Evolutionary conservation across 345 rosid genomes (phyloP), one percentile per base, ranked within the genome.

Genomic region (Murraya koenigii): DNA sequence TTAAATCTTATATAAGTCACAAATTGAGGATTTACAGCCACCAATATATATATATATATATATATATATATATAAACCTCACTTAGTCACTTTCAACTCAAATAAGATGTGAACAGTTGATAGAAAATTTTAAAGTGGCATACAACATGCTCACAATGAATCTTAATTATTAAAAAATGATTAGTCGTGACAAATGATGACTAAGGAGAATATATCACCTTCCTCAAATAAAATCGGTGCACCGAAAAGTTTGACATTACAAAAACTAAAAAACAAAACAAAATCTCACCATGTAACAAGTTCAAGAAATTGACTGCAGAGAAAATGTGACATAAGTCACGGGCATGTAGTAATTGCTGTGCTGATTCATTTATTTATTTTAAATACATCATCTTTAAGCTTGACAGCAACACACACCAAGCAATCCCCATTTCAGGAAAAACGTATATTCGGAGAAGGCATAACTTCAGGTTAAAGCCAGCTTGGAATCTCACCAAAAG

Each of bases 401-500:
- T 52, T 3, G 49, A 44, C 49, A 14, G 17, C 49, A 44, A 2
- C 15, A 1, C 49, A 44, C 49, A 0, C 2, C 17, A 44, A 13
- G 49, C 49, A 44, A 44, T 44, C 17, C 49, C 49, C 49, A 13
- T 44, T 13, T 13, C 56, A 5, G 22, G 56, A 6, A 15, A 52
- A 39, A 10, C 17, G 0, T 6, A 10, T 66, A 52, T 76, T 64
- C 63, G 80, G 83, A 64, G 41, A 80, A 76, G 75, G 79, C 70
- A 73, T 74, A 38, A 62, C 86, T 79, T 81, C 13, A 14, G 44
- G 58, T 61, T 71, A 39, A 74, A 83, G 84, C 75, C 62, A 82
- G 65, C 78, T 69, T 73, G 77, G 84, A 76, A 65, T 74, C 79
- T 72, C 62, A 32, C 28, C 59, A 55, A 55, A 62, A 44, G n/a